Evolutionary conservation across 148 eudicot genomes (phyloP).

Genomic region (Fagopyrum tataricum): DNA sequence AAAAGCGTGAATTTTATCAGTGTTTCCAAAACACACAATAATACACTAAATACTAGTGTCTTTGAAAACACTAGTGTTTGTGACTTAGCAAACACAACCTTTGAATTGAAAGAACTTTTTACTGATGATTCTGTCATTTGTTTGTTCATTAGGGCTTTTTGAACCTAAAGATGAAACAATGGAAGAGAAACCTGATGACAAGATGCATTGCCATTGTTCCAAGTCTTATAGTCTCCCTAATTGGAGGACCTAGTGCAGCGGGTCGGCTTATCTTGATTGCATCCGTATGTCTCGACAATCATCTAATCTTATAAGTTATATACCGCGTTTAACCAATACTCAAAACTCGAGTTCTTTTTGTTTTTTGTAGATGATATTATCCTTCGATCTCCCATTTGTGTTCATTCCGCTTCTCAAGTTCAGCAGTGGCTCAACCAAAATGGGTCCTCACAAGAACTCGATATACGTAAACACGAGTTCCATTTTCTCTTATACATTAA

Average conservation of each 20-base stretch:
- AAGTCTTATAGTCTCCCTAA: constrained; percentile 51
- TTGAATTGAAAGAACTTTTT: background rate
- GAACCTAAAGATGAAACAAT: constrained; percentile 71
- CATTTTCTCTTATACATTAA: background rate
- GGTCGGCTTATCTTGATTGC: background rate
- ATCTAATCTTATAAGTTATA: no score
- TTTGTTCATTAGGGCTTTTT: constrained; percentile 60
- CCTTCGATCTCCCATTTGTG: constrained; percentile 92
- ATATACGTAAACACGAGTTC: constrained; percentile 37
- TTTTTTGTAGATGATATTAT: constrained; percentile 64
- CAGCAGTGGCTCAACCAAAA: constrained; percentile 63
- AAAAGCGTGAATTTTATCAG: no score
- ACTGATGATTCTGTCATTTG: background rate
- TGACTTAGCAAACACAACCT: no score
- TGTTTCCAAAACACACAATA: no score
- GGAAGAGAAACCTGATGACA: constrained; percentile 74
- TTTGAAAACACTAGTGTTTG: no score
- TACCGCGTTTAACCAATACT: background rate
- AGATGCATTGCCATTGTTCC: constrained; percentile 73
- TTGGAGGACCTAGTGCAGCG: constrained; percentile 8
- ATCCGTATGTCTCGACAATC: background rate
- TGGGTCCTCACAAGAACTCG: constrained; percentile 94
- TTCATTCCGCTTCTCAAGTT: constrained; percentile 90
- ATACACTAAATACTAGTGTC: no score
- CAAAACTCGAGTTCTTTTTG: background rate